Evolutionary conservation across 768 basidiomycete genomes (phyloP).

Genomic region (Xerocomus spinulosus): DNA sequence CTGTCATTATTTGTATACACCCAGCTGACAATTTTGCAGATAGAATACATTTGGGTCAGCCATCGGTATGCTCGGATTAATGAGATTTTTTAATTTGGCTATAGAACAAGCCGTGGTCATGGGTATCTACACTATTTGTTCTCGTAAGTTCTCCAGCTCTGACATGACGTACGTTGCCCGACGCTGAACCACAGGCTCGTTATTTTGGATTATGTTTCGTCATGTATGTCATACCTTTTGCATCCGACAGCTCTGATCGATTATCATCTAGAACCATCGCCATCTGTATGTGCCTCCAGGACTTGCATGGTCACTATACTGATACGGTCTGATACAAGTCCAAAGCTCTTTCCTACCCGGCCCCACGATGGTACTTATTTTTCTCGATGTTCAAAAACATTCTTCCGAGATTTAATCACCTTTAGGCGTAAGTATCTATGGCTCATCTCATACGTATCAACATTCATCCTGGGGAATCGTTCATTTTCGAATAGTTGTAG

Average conservation of each 20-base stretch:
- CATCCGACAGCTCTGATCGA: not conserved
- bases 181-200: not conserved
- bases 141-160: not conserved
- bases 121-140: not conserved
- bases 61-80: not conserved
- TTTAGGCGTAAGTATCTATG: not conserved
- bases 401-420: too few species aligned
- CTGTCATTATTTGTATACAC: not conserved
- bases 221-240: not conserved
- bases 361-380: not conserved
- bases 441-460: not conserved
- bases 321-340: not conserved
- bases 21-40: not conserved
- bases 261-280: not conserved
- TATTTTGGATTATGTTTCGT: not conserved
- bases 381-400: too few species aligned
- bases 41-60: not conserved
- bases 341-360: not conserved
- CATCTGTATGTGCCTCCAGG: not conserved
- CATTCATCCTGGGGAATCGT: not conserved
- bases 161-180: not conserved
- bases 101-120: not conserved
- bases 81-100: not conserved
- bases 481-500: not conserved
- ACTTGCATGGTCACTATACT: not conserved